phyloP scores from a whole-genome alignment of 2,329 filamentous ascomycete genomes.

The Orbilia oligospora region DNA sequence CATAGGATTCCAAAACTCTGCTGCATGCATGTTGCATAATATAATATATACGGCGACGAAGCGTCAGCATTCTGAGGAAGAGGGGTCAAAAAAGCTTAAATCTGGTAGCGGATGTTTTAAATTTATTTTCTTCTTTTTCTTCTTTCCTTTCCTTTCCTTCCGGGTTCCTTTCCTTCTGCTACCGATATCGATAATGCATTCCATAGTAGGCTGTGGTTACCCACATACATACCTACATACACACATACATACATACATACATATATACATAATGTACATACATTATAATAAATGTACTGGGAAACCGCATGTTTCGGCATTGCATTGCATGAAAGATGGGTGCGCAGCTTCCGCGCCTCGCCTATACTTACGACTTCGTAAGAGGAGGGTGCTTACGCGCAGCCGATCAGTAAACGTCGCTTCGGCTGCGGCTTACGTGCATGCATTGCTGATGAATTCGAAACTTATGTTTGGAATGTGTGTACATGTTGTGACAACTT shows the following conservation, averaged over 20 bases:
- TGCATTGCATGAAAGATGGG: constrained; percentile 39
- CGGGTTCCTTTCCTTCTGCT: too few relatives aligned
- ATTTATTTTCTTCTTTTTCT: background rate
- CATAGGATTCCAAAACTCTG: constrained; percentile 7
- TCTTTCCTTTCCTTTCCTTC: background rate
- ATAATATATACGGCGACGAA: constrained; percentile 5
- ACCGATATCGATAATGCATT: constrained; percentile 59
- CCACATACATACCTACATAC: background rate
- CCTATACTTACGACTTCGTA: constrained; percentile 10
- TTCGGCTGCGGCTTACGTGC: constrained; percentile 47
- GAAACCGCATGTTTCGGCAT: constrained; percentile 47
- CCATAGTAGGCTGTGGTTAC: constrained; percentile 33
- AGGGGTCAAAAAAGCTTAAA: constrained; percentile 14
- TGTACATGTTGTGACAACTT: background rate
- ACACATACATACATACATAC: too few relatives aligned
- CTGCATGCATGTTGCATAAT: constrained; percentile 23
- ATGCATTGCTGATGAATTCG: too few relatives aligned
- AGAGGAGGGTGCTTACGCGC: constrained; percentile 6
- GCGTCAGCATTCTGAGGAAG: constrained; percentile 9
- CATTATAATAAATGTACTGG: constrained; percentile 16
- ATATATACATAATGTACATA: too few relatives aligned
- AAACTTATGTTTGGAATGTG: constrained; percentile 13
- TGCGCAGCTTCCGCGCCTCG: constrained; percentile 33
- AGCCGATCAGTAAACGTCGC: constrained; percentile 47
- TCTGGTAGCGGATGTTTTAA: constrained; percentile 24